Conservation (phyloP, 495 filamentous ascomycete genomes). For the Cairneyella variabilis region DNA sequence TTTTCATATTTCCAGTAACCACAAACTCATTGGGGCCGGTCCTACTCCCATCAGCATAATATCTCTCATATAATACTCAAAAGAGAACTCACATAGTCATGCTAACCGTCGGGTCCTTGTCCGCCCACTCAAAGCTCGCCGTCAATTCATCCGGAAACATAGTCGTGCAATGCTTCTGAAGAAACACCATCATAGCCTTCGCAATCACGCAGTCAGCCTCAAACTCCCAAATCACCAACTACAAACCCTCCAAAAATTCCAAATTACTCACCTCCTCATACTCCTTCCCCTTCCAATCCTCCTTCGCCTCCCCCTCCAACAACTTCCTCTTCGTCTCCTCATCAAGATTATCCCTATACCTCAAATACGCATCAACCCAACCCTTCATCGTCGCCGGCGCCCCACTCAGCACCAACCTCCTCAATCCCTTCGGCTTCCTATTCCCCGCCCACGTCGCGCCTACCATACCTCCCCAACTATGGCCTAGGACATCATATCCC, state of each 20-base stretch:
- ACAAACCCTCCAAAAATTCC: no score
- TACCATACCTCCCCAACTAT: constrained; percentile 52
- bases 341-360: constrained; percentile 34
- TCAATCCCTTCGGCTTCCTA: constrained; percentile 34
- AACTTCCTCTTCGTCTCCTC: constrained; percentile 35
- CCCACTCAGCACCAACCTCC: constrained; percentile 38
- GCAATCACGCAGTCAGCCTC: no score
- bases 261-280: constrained; percentile 46
- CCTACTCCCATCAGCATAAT: constrained; percentile 18
- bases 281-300: constrained; percentile 34
- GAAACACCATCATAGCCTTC: constrained; percentile 35
- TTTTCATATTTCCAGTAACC: constrained; percentile 37
- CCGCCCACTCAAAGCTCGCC: constrained; percentile 33
- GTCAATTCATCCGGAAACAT: constrained; percentile 33
- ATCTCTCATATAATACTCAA: not conserved
- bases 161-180: constrained; percentile 36
- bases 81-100: constrained; percentile 37
- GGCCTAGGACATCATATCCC: constrained; percentile 40
- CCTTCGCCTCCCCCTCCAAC: constrained; percentile 35
- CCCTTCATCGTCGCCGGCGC: constrained; percentile 32
- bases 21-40: constrained; percentile 45
- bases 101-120: constrained; percentile 40
- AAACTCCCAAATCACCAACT: no score
- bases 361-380: constrained; percentile 25
- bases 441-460: constrained; percentile 33